A percentile compares a stretch with the other conserved stretches of the same genome.
Conservation (phyloP, 768 basidiomycete species). For the Trametes gibbosa region DNA sequence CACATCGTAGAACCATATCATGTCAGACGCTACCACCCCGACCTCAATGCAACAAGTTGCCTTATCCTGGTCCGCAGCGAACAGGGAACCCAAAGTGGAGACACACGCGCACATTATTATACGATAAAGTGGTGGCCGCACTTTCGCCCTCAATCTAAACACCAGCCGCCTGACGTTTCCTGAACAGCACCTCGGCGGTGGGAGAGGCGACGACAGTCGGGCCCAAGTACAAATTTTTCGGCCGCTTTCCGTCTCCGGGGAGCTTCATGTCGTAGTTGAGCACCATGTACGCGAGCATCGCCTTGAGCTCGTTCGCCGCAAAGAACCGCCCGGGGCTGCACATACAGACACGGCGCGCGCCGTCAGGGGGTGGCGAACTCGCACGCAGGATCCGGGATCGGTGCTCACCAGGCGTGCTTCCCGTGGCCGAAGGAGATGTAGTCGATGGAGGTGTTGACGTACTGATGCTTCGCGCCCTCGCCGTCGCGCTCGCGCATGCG, state of each 20-base stretch:
- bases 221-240: background rate
- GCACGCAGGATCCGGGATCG: too few relatives aligned
- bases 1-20: too few relatives aligned
- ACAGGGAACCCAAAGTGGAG: too few relatives aligned
- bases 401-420: background rate
- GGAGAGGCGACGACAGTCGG: background rate
- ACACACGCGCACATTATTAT: too few relatives aligned
- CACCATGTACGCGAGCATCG: slow-evolving; percentile 12
- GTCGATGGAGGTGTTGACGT: background rate
- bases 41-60: too few relatives aligned
- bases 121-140: too few relatives aligned
- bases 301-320: slow-evolving; percentile 13
- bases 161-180: background rate
- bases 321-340: slow-evolving; percentile 14
- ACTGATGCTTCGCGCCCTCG: background rate
- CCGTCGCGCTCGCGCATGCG: slow-evolving; percentile 20
- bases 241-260: background rate
- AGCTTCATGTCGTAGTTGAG: slow-evolving; percentile 12
- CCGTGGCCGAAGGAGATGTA: background rate
- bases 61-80: too few relatives aligned
- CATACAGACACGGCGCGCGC: background rate
- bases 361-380: background rate
- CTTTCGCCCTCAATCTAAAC: too few relatives aligned
- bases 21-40: too few relatives aligned
- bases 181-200: background rate